Evolutionary conservation across 2,329 filamentous ascomycete genomes (phyloP), one percentile per base, ranked within the genome.

Genomic region (Aspergillus sclerotialis): DNA sequence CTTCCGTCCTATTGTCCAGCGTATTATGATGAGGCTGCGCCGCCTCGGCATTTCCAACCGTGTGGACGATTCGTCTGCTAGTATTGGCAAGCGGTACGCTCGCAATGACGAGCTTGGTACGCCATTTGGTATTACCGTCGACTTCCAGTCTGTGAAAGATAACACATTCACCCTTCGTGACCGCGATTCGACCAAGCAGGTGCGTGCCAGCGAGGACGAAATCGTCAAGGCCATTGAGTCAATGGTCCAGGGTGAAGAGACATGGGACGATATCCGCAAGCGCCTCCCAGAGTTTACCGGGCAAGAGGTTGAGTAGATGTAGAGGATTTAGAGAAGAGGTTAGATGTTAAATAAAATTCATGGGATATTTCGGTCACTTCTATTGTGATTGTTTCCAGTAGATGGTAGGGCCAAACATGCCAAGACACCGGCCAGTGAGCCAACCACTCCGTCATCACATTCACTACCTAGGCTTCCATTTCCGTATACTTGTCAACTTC

Each of bases 51-150:
- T 96, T 36, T 87, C 87, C 28, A 93, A 78, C 70, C 82, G 85
- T 41, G 77, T 95, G 24, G 92, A 96, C 56, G 85, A 92, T 62
- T 93, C 86, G 10, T 86, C 83, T 17, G 88, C 89, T 42, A 88
- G 81, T 43, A 96, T 96, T 50, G 90, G 90, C 60, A 94, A 94
- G 73, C 83, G 90, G 35, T 96, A 94, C 65, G 80, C 84, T 58
- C 81, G 92, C 53, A 95, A 95, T 60, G 90, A 96, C 63, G 90
- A 96, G 68, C 76, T 95, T 39, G 92, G 90, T 53, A 96, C 92
- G 28, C 87, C 90, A 6, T 81, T 95, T 45, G 90, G 88, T 57
- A 81, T 96, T 62, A 96, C 90, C 0, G 78, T 96, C 40, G 90
- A 96, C 63, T 96, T 95, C 75, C 86, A 96, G 71, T 93, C 86